Base-by-base conservation (phyloP, 129 eudicot species). In the Ambrosia artemisiifolia region DNA sequence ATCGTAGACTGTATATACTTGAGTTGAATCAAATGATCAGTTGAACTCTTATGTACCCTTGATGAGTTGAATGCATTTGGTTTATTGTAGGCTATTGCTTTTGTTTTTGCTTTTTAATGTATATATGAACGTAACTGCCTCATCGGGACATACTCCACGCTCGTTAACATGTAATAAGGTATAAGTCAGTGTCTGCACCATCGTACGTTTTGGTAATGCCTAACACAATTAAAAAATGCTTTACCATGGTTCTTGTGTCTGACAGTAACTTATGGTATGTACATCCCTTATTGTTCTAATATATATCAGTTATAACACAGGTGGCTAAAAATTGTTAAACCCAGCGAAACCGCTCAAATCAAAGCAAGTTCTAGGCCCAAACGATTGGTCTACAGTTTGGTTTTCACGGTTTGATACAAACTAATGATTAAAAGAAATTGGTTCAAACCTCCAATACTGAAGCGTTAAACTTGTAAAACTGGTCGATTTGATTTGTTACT, bases 1-100 rank as follows among this genome's bases (percentile, higher is more conserved):
- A 50, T 35, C 28, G 11, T 28, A 42, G 14, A 72, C 8, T 50
- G 71, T 74, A 42, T 65, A 54, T 65, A 50, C 5, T 51, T 33
- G 24, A 66, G 72, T 75, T 51, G 72, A 53, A 65, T 65, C 20
- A 72, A 57, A 40, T 40, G 14, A 7, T 20, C 75, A 55, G 55
- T 20, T 64, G 54, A 20, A 64, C 32, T 67, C 63, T 44, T 66
- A 11, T 30, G 40, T 60, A 72, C 59, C 46, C 77, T 61, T 73
- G 16, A 18, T 57, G 65, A 59, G 65, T 59, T 59, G 65, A 59
- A 30, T 30, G 28, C 33, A 59, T 4, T 30, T 59, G 18, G 40
- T 40, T 59, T 30, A 5, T 12, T 57, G 40, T 30, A 56, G 63
- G 35, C 30, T 16, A 59, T 11, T 59, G 65, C 65, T 28, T 4